phyloP scores from a whole-genome alignment of 139 green algal genomes.

The Coelastrella sp. region DNA sequence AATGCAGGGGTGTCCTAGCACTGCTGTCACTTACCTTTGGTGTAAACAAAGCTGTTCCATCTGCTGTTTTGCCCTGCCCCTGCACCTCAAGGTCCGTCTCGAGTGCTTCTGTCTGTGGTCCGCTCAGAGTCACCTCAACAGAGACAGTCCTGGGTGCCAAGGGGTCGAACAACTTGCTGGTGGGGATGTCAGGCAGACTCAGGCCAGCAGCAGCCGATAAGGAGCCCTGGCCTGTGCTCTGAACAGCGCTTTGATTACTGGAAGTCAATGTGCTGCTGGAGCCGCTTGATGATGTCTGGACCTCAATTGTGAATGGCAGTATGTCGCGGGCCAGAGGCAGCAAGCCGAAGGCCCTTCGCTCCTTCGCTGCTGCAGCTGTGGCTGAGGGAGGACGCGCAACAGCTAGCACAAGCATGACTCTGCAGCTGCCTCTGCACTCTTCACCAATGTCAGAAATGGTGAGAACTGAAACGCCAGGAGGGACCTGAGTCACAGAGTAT shows the following conservation, averaged over 20 bases:
- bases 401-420: slow-evolving; percentile 32
- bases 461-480: background rate
- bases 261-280: background rate
- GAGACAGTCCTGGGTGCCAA: slow-evolving; percentile 22
- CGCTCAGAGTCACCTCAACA: background rate
- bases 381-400: slow-evolving; percentile 36
- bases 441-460: slow-evolving; percentile 27
- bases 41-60: background rate
- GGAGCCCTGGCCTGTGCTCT: background rate
- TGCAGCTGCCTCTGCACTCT: slow-evolving; percentile 53
- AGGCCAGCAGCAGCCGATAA: background rate
- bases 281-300: background rate
- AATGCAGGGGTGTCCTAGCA: background rate
- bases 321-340: background rate
- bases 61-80: background rate
- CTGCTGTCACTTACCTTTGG: background rate
- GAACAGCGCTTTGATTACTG: background rate
- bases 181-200: slow-evolving; percentile 4
- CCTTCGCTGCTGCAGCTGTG: slow-evolving; percentile 7
- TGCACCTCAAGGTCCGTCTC: background rate
- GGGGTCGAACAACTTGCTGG: slow-evolving; percentile 51
- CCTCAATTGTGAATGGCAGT: background rate
- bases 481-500: slow-evolving; percentile 17
- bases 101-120: background rate
- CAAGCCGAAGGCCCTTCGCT: background rate